Conservation (phyloP, 805 yeast species). For the Candida parachauliodes region DNA sequence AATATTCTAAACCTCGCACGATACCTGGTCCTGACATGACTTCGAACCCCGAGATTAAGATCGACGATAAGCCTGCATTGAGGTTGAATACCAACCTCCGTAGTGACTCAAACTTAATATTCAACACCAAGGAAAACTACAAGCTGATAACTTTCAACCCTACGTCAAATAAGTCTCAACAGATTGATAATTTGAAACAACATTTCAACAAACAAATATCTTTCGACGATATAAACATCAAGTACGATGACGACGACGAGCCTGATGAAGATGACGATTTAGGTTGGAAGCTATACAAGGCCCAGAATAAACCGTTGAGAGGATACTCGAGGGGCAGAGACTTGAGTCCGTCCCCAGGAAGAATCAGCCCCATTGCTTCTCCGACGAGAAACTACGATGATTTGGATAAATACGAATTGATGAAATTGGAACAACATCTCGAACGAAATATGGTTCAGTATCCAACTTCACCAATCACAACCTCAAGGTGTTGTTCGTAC, state of each 20-base stretch:
- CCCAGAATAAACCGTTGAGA: slow-evolving; percentile 3
- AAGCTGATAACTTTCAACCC: neutral
- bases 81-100: neutral
- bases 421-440: slow-evolving; percentile 6
- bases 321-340: slow-evolving; percentile 14
- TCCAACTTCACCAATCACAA: slow-evolving; percentile 39
- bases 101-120: neutral
- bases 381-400: slow-evolving; percentile 12
- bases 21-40: too few species aligned
- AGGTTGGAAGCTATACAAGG: slow-evolving; percentile 9
- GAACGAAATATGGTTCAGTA: slow-evolving; percentile 15
- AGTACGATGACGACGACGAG: slow-evolving; percentile 20
- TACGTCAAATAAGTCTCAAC: neutral
- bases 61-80: neutral
- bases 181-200: slow-evolving; percentile 18
- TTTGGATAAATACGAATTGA: slow-evolving; percentile 1
- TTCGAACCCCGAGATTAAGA: neutral
- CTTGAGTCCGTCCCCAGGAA: slow-evolving; percentile 12
- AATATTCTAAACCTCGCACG: too few species aligned
- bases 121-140: neutral
- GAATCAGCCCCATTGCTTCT: slow-evolving; percentile 9
- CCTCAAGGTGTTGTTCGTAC: slow-evolving; percentile 40
- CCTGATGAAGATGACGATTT: slow-evolving; percentile 14
- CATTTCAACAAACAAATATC: slow-evolving; percentile 37
- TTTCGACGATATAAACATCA: slow-evolving; percentile 50